Conservation (phyloP, 257 asterid genomes). For the Gynochthodes officinalis region DNA sequence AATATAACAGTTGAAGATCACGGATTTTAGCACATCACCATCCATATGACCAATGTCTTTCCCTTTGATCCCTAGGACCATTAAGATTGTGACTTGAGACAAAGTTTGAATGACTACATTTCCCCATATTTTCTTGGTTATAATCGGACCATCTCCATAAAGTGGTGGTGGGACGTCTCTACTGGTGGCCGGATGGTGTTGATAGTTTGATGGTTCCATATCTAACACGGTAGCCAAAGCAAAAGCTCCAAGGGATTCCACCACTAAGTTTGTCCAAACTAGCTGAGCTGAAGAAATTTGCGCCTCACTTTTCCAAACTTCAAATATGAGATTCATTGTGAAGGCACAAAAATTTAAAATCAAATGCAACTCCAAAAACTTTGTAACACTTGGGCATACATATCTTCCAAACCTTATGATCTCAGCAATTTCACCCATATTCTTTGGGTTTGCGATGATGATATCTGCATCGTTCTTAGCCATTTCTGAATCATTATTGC, state of each 20-base stretch:
- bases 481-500: not conserved
- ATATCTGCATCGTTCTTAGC: conserved; percentile 25
- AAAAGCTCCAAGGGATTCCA: conserved; percentile 36
- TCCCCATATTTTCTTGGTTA: conserved; percentile 30
- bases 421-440: conserved; percentile 19
- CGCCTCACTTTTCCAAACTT: conserved; percentile 11
- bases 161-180: not conserved
- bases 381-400: conserved; percentile 25
- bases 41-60: conserved; percentile 9
- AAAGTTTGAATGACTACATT: conserved; percentile 27
- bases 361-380: conserved; percentile 30
- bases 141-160: conserved; percentile 13
- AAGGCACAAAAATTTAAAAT: conserved; percentile 33
- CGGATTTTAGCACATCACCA: conserved; percentile 16
- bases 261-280: conserved; percentile 36
- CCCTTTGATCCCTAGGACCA: conserved; percentile 28
- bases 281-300: conserved; percentile 30
- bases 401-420: conserved; percentile 32
- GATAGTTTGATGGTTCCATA: not conserved
- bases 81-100: conserved; percentile 25
- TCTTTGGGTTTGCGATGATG: conserved; percentile 3
- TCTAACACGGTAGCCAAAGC: conserved; percentile 24
- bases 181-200: not conserved
- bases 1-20: conserved; percentile 31
- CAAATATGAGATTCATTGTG: conserved; percentile 26